A percentile compares a stretch with the other conserved stretches of the same genome.
Conservation (phyloP, 1,139 yeast genomes). For the Sugiyamaella japonica region DNA sequence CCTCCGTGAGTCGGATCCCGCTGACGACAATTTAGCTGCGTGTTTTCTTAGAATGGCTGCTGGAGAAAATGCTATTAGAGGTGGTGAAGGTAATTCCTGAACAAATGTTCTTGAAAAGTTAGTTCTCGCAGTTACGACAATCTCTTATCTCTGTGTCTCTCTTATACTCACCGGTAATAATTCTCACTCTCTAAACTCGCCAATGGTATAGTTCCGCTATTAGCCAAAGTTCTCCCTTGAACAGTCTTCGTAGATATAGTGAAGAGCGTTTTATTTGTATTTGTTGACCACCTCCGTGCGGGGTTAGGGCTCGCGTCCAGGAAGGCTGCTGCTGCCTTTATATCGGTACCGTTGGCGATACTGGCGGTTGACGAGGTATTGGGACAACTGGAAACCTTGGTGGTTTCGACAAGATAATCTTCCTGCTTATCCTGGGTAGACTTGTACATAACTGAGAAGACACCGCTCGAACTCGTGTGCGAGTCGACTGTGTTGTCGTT, state of each 20-base stretch:
- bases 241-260: not conserved
- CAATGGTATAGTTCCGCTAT: not conserved
- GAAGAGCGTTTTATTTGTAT: not conserved
- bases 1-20: not conserved
- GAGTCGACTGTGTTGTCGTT: no score
- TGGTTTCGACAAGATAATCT: not conserved
- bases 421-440: no score
- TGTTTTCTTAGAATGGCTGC: slow-evolving; percentile 12
- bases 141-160: not conserved
- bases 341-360: not conserved
- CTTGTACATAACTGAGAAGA: no score
- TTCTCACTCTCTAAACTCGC: not conserved
- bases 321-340: not conserved
- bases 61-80: slow-evolving; percentile 14
- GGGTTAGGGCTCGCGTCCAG: slow-evolving; percentile 11
- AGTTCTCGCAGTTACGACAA: not conserved
- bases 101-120: slow-evolving; percentile 7
- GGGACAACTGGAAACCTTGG: not conserved
- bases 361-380: not conserved
- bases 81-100: slow-evolving; percentile 15
- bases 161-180: slow-evolving; percentile 11
- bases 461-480: no score
- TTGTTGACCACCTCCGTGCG: not conserved
- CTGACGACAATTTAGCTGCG: slow-evolving; percentile 12
- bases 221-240: not conserved